Base-by-base conservation (phyloP, 225 moss, liverwort and hornwort genomes). In the Takakia lepidozioides region DNA sequence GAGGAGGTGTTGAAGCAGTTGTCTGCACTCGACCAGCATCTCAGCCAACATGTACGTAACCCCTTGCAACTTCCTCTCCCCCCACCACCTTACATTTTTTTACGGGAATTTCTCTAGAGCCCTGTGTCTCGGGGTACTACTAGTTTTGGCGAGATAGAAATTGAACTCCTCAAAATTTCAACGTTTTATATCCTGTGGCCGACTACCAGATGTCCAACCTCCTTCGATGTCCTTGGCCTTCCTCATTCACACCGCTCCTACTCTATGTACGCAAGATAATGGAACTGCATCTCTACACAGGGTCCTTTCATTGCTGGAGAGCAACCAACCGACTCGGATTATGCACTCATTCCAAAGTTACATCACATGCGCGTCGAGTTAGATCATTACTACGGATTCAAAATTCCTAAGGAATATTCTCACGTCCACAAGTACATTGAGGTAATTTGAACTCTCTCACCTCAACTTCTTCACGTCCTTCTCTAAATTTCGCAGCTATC, bases 271-370 rank as follows among this genome's bases (percentile, higher is more conserved):
- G n/a, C n/a, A n/a, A n/a, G n/a, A n/a, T n/a, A n/a, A n/a, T n/a
- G n/a, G n/a, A n/a, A 13, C 23, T 15, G 41, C 17, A 19, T 48
- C 18, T 6, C 6, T 25, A 6, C 50, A 17, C 70, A 93, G 93
- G 93, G 93, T 8, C 93, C 86, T 18, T 93, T 67, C 45, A 89
- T 95, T 38, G 89, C 47, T 19, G 86, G 93, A 15, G 43, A 70
- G 10, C 72, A 77, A 18, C 79, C 93, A 23, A 77, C 86, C 0
- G 86, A 89, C 39, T 89, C 89, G 2, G 89, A 89, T 37, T 95
- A 71, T 4, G 86, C 93, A 19, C 77, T 95, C 38, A 86, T 89
- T 55, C 93, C 93, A 0, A 95, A 89, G 45, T 26, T 95, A 51
- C 86, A 66, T 56, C 93, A 95, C 8, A 0, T 84, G 61, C 57